Conservation (phyloP, 1,284 basidiomycete species). For the Ceratobasidium sp. region DNA sequence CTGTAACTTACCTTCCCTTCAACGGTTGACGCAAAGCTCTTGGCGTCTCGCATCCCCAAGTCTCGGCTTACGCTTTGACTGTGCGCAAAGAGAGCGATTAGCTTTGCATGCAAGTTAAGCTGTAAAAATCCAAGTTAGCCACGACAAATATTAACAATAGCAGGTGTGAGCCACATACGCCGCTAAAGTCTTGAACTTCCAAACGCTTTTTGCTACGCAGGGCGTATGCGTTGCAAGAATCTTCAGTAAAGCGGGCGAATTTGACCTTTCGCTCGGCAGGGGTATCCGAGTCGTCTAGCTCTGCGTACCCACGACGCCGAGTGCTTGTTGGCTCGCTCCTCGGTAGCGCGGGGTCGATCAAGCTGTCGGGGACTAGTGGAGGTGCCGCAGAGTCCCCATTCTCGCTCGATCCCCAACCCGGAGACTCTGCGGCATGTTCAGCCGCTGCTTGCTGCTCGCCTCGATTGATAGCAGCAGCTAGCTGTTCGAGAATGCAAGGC, state of each 20-base stretch:
- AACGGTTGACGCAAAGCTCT: background rate
- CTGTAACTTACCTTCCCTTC: background rate
- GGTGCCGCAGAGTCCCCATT: too few species aligned
- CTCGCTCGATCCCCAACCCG: too few species aligned
- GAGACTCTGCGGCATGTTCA: too few species aligned
- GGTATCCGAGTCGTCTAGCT: background rate
- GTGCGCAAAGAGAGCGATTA: background rate
- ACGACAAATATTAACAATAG: background rate
- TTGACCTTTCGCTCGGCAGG: background rate
- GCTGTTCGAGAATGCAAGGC: background rate
- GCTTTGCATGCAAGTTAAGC: background rate
- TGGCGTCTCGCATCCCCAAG: constrained; percentile 5
- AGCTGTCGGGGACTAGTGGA: background rate
- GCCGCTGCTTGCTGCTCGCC: background rate
- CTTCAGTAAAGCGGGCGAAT: background rate
- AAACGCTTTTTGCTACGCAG: background rate
- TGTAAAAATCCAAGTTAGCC: background rate
- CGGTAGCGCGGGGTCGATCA: constrained; percentile 3
- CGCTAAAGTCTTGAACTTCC: background rate
- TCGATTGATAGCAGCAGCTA: background rate
- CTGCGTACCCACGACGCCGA: background rate
- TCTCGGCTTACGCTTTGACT: background rate
- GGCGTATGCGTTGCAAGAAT: background rate
- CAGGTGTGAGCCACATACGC: background rate
- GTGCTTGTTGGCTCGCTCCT: background rate